Conservation (phyloP, 2,329 filamentous ascomycete species). For the Gyromitra esculenta region DNA sequence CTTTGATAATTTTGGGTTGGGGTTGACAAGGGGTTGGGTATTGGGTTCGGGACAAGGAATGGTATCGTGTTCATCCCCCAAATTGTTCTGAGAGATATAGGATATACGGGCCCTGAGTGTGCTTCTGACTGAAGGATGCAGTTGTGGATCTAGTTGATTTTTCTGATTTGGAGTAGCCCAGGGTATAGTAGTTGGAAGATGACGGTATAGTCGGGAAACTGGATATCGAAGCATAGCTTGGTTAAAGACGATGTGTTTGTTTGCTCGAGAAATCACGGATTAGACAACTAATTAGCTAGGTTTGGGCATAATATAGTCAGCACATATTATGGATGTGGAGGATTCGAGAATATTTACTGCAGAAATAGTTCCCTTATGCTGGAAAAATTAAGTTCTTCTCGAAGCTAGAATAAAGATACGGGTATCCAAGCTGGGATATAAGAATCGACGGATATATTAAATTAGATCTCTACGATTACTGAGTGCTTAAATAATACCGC, state of each 20-base stretch:
- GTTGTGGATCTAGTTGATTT: neutral
- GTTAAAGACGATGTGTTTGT: neutral
- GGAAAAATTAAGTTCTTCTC: neutral
- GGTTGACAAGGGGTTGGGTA: neutral
- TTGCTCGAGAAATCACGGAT: neutral
- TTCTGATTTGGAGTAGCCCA: neutral
- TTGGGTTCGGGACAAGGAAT: neutral
- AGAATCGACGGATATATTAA: neutral
- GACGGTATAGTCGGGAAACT: neutral
- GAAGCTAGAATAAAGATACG: neutral
- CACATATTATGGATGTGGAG: neutral
- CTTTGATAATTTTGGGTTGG: neutral
- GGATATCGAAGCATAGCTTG: constrained; percentile 5
- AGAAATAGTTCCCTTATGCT: neutral
- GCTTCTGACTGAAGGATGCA: too few relatives aligned
- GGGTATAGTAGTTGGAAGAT: neutral
- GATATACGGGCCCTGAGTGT: neutral
- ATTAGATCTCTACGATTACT: neutral
- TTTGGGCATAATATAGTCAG: neutral
- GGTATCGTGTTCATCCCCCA: neutral
- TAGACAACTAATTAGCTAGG: neutral
- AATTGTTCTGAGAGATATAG: neutral
- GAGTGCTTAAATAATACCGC: neutral
- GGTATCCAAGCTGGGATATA: neutral
- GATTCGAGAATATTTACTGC: neutral